Evolutionary conservation across 306 rosid genomes (phyloP).

Genomic region (Medicago ruthenica): DNA sequence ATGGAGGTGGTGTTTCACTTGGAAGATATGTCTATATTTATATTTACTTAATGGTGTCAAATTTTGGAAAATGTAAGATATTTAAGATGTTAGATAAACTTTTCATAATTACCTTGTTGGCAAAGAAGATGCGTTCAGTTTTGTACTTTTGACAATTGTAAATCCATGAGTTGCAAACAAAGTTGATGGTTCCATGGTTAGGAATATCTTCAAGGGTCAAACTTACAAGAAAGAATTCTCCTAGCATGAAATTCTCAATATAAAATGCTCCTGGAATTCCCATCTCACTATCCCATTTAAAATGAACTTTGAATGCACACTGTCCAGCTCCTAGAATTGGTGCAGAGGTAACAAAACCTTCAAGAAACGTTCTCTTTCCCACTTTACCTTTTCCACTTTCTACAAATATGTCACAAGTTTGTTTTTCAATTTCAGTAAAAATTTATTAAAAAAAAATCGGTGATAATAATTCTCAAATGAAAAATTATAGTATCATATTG

Average conservation of each 20-base stretch:
- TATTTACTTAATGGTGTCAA: background rate
- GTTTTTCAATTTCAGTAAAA: background rate
- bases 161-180: constrained; percentile 73
- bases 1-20: constrained; percentile 44
- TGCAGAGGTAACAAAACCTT: constrained; percentile 46
- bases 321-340: constrained; percentile 47
- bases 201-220: constrained; percentile 63
- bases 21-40: constrained; percentile 51
- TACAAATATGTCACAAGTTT: constrained; percentile 24
- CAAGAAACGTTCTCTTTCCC: constrained; percentile 53
- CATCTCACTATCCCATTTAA: constrained; percentile 51
- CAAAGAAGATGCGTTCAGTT: constrained; percentile 61
- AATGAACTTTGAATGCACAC: constrained; percentile 44
- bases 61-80: background rate
- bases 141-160: constrained; percentile 45
- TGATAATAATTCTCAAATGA: too few relatives aligned
- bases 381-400: constrained; percentile 54
- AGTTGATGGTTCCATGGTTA: constrained; percentile 45
- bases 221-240: constrained; percentile 59
- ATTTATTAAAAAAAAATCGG: too few relatives aligned
- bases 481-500: too few relatives aligned
- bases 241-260: constrained; percentile 47
- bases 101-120: constrained; percentile 53
- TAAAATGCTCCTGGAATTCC: constrained; percentile 66
- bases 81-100: background rate